Percentiles rank a stretch among this genome's conserved stretches.
Evolutionary conservation across 2,329 filamentous ascomycete species (phyloP).

Genomic region (Dothideomycetes sp.): DNA sequence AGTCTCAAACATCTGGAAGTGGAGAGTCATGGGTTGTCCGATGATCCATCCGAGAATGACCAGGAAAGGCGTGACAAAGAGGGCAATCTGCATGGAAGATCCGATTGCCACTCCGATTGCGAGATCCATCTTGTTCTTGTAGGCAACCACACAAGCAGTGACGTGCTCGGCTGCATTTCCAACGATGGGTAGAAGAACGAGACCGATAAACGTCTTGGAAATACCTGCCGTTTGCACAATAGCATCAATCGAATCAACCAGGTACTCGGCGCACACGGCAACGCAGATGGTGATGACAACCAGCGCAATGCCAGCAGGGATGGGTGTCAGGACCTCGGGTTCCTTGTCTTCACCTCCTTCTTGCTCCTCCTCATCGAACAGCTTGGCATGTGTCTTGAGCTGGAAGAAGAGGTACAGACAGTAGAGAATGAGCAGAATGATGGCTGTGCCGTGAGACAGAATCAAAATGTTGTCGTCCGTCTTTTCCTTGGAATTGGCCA

Average conservation of each 20-base stretch:
- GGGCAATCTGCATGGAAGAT: constrained; percentile 54
- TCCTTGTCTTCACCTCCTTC: constrained; percentile 20
- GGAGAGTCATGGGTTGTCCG: constrained; percentile 51
- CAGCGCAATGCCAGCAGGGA: constrained; percentile 37
- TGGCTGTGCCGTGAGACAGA: constrained; percentile 45
- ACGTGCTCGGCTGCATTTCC: constrained; percentile 59
- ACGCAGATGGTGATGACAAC: constrained; percentile 41
- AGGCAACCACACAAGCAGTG: constrained; percentile 52
- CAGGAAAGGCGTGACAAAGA: constrained; percentile 49
- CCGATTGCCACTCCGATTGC: constrained; percentile 57
- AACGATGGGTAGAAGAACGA: constrained; percentile 50
- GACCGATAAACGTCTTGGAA: constrained; percentile 48
- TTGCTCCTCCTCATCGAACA: constrained; percentile 36
- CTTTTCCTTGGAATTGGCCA: constrained; percentile 29
- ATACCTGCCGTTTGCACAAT: constrained; percentile 44
- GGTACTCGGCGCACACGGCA: constrained; percentile 44
- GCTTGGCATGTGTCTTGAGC: constrained; percentile 40
- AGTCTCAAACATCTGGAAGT: constrained; percentile 84
- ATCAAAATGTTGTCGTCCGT: constrained; percentile 39
- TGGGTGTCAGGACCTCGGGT: constrained; percentile 35
- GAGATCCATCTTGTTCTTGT: constrained; percentile 62
- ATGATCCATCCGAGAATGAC: constrained; percentile 50
- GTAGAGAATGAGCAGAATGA: constrained; percentile 46
- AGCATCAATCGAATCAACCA: constrained; percentile 46
- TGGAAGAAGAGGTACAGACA: constrained; percentile 47